Base-by-base conservation (phyloP, 2,329 filamentous ascomycete genomes). In the Colletotrichum sp. region DNA sequence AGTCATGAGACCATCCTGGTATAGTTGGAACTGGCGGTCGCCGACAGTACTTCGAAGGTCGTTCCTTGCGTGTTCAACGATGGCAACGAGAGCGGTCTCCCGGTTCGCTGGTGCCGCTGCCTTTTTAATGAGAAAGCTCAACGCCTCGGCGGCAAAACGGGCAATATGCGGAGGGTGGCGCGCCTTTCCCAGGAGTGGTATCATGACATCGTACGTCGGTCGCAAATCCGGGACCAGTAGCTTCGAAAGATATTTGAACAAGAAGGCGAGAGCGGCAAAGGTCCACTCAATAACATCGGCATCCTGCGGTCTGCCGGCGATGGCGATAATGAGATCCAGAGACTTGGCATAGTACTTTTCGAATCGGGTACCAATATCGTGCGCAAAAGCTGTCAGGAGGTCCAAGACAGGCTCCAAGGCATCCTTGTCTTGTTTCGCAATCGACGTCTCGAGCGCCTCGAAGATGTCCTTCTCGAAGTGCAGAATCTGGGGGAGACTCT, bases 221-320 rank as follows among this genome's bases (percentile, higher is more conserved):
- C 94, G 90, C 77, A 99, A 86, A 82, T 99, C 95, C 6, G 95
- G 94, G 0, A 97, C 94, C 26, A 99, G 86, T 1, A 99, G 90
- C 78, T 95, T 93, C 3, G 96, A 98, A 7, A 99, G 91, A 82
- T 99, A 99, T 83, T 99, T 99, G 91, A 99, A 98, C 55, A 99
- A 89, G 89, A 98, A 99, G 61, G 97, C 96, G 72, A 99, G 88
- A 79, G 95, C 96, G 15, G 94, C 95, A 85, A 99, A 99, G 67
- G 95, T 96, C 96, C 96, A 99, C 86, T 99, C 97, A 67, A 99
- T 95, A n/a, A 98, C 96, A 78, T 96, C 95, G 30, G 95, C 93
- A 81, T 95, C 94, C 72, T 94, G 90, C 69, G 95, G 92, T 80
- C 92, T 94, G 70, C 93, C 93, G 13, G 96, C 96, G 78, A 99